Percentiles rank a stretch among this genome's conserved stretches.
Conservation (phyloP, 208 protist species). For the Herpetomonas samuelpessoai region DNA sequence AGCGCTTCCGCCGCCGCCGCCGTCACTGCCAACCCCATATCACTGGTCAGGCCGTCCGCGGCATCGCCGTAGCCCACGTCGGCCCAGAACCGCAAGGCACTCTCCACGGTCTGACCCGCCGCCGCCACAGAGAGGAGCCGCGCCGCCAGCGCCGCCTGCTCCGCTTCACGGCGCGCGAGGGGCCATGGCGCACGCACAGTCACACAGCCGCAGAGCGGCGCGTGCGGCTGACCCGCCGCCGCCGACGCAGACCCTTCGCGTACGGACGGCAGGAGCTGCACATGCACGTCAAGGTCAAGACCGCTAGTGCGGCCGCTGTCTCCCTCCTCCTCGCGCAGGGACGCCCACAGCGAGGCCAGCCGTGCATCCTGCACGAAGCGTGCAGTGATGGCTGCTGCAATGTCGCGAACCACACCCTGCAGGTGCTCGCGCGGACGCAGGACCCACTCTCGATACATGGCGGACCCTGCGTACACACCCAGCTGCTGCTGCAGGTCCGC, state of each 20-base stretch:
- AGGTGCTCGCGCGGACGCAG: conserved; percentile 31
- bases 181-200: conserved; percentile 34
- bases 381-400: conserved; percentile 8
- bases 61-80: conserved; percentile 28
- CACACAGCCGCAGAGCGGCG: conserved; percentile 39
- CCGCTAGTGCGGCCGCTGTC: no score
- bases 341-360: no score
- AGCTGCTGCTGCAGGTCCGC: conserved; percentile 15
- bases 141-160: conserved; percentile 17
- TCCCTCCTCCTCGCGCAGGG: no score
- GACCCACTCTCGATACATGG: conserved; percentile 51
- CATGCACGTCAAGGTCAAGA: conserved; percentile 48
- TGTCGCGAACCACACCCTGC: conserved; percentile 7
- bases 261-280: conserved; percentile 52
- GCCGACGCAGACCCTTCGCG: neutral
- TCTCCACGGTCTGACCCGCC: conserved; percentile 62
- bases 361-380: no score
- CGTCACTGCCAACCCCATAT: neutral
- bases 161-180: conserved; percentile 28
- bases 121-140: conserved; percentile 49
- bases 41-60: conserved; percentile 1
- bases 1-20: neutral
- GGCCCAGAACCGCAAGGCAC: conserved; percentile 58
- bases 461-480: conserved; percentile 36
- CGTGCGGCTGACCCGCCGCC: conserved; percentile 4